Evolutionary conservation across 2,329 filamentous ascomycete genomes (phyloP), one percentile per base, ranked within the genome.

Genomic region (Pseudopithomyces chartarum): DNA sequence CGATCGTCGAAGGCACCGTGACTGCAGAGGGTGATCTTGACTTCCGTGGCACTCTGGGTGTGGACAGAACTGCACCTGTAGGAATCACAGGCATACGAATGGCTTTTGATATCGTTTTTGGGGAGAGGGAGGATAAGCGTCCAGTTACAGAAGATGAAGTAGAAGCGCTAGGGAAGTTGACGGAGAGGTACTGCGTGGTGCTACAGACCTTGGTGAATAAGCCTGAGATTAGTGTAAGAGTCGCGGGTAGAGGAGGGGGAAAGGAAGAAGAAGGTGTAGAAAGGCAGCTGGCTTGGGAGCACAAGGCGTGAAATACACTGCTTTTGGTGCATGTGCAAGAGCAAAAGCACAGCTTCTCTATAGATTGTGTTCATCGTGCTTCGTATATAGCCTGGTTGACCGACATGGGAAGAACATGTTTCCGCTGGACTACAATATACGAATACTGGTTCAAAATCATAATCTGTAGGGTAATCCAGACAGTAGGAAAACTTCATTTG

Each of bases 141-240:
- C 74, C 77, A 47, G 75, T 81, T 11, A 70, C 71, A 3, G 75
- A 79, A 43, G 71, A 75, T 12, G 78, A 78, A 52, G 67, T 82
- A 7, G 78, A 79, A 63, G 80, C 74, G 65, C 55, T 82, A 57
- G 76, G 80, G 1, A 78, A 78, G 68, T 59, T 82, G 70, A 82
- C 80, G 46, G 80, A 82, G 71, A 65, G 79, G 61, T 82, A 82
- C 64, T 82, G 80, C 61, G 80, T 82, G 29, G 71, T 72, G 49
- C 38, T 74, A 51, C 71, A 73, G 66, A 72, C 70, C 39, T 47
- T 73, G 56, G 66, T 69, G 2, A 64, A 70, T 20, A 74, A 73
- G 53, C 70, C 70, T 3, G 60, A 56, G n/a, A 63, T 75, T 52
- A 59, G 44, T 17, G 70, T 75, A 0, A 61, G 58, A 26, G 57